Percentiles rank a stretch among this genome's conserved stretches.
Evolutionary conservation across 192 early-diverging fungal species (phyloP).

Genomic region (Fimicolochytrium jonesii): DNA sequence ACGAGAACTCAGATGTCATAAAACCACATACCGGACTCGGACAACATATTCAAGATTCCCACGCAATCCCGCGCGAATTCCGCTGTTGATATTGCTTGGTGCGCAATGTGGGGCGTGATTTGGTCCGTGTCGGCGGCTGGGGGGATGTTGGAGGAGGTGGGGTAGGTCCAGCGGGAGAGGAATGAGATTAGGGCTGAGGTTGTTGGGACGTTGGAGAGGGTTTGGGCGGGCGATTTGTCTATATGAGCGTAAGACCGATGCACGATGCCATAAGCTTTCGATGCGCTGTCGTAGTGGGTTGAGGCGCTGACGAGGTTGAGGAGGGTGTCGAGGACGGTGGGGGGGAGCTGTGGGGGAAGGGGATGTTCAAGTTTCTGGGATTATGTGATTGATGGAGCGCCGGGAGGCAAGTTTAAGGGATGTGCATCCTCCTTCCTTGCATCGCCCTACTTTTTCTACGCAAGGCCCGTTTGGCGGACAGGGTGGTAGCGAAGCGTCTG

Average conservation of each 20-base stretch:
- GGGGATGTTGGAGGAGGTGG: too few species aligned
- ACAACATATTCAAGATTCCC: background rate
- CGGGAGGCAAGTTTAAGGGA: too few species aligned
- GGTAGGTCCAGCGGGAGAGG: constrained; percentile 14
- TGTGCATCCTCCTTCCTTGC: too few species aligned
- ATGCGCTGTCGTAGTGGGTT: constrained; percentile 11
- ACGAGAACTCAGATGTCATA: background rate
- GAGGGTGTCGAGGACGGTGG: background rate
- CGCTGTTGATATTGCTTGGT: background rate
- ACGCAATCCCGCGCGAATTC: background rate
- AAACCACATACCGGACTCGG: background rate
- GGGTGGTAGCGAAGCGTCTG: too few species aligned
- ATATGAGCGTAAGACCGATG: background rate
- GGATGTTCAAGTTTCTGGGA: too few species aligned
- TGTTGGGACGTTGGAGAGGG: background rate
- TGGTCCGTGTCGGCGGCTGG: background rate
- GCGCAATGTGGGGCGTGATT: background rate
- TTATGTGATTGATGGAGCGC: too few species aligned
- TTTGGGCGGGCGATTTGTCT: background rate
- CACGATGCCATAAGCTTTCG: constrained; percentile 4
- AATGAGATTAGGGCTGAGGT: constrained; percentile 4
- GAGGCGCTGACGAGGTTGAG: constrained; percentile 13
- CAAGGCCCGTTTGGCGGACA: too few species aligned
- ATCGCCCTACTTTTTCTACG: too few species aligned
- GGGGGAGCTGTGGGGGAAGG: background rate